Evolutionary conservation across 2,329 filamentous ascomycete species (phyloP).

Genomic region (Ophiostoma sp.): DNA sequence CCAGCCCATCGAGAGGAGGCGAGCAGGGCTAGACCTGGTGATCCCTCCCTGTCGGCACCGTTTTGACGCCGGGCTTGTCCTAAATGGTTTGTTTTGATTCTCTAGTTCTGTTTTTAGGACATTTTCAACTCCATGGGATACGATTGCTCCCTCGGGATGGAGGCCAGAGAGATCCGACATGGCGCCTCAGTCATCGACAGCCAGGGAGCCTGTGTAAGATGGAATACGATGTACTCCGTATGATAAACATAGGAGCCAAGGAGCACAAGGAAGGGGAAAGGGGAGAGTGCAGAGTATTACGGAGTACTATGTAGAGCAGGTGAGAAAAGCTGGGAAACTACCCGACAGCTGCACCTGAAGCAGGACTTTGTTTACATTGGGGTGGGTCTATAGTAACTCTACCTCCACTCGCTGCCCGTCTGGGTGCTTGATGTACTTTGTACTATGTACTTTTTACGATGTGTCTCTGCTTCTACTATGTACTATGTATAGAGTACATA

Average conservation of each 20-base stretch:
- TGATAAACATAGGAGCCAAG: not conserved
- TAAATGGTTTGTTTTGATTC: slow-evolving; percentile 7
- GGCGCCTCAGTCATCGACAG: not conserved
- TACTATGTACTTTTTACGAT: not conserved
- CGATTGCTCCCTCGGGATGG: not conserved
- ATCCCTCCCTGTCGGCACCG: slow-evolving; percentile 14
- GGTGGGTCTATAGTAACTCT: slow-evolving; percentile 17
- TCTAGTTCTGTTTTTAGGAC: not conserved
- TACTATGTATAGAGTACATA: too few species aligned
- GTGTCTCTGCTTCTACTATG: not conserved
- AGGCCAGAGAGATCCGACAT: not conserved
- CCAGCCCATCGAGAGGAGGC: slow-evolving; percentile 10
- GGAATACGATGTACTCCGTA: too few species aligned
- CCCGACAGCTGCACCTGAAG: slow-evolving; percentile 15
- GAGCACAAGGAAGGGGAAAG: not conserved
- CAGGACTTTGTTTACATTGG: slow-evolving; percentile 19
- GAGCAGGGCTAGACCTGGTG: not conserved
- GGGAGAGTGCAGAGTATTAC: not conserved
- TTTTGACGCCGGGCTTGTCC: not conserved
- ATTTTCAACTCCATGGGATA: not conserved
- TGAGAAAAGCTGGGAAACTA: slow-evolving; percentile 8
- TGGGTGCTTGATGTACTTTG: too few species aligned
- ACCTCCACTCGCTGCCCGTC: not conserved
- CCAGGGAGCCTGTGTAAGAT: not conserved
- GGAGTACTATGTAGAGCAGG: not conserved